Evolutionary conservation across 176 grass and related monocot genomes (phyloP).

Genomic region (Neostapfia colusana): DNA sequence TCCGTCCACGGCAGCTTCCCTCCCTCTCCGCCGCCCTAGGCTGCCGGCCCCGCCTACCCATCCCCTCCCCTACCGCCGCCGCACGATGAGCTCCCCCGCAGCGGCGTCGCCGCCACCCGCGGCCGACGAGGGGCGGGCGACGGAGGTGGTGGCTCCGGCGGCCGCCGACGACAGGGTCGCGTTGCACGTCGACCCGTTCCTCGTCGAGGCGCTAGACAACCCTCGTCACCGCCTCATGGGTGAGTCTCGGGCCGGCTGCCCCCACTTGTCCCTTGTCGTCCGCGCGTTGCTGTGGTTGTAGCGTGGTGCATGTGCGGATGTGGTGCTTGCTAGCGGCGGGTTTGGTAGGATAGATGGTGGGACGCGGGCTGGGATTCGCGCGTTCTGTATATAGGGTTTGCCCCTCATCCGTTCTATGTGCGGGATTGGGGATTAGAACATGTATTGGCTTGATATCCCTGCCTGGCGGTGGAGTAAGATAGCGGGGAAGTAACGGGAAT

Average conservation of each 20-base stretch:
- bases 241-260: slow-evolving; percentile 21
- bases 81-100: slow-evolving; percentile 47
- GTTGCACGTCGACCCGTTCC: slow-evolving; percentile 59
- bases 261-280: not conserved
- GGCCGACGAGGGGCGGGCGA: slow-evolving; percentile 20
- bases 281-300: slow-evolving; percentile 1
- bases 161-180: slow-evolving; percentile 25
- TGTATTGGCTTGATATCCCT: not conserved
- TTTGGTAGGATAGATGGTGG: not conserved
- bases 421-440: slow-evolving; percentile 22
- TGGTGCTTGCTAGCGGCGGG: not conserved
- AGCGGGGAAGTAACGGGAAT: not conserved
- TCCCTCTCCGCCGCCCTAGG: slow-evolving; percentile 40
- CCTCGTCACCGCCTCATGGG: slow-evolving; percentile 71
- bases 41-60: not conserved
- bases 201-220: slow-evolving; percentile 70
- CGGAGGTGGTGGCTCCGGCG: not conserved
- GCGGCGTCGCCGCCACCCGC: not conserved
- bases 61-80: not conserved
- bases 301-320: not conserved
- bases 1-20: slow-evolving; percentile 37
- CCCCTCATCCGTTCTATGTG: not conserved
- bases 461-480: not conserved
- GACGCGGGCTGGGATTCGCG: not conserved
- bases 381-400: slow-evolving; percentile 24